phyloP scores from a whole-genome alignment of 192 early-diverging fungal species.

The Umbelopsis sp. region DNA sequence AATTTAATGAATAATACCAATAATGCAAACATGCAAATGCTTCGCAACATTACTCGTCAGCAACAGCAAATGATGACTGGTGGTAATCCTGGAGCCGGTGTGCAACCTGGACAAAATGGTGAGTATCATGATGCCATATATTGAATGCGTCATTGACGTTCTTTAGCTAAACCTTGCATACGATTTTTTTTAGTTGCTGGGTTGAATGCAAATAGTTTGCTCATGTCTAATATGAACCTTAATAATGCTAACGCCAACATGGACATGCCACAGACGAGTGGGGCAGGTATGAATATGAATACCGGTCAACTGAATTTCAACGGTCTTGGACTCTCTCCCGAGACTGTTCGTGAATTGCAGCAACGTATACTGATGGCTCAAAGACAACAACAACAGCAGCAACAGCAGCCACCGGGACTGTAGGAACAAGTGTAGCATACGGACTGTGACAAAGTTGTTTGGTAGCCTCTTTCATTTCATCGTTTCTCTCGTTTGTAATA shows the following conservation, averaged over 20 bases:
- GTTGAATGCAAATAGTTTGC: constrained; percentile 38
- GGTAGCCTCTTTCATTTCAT: too few species aligned
- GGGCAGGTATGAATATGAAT: constrained; percentile 27
- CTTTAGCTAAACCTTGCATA: neutral
- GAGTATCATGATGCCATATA: neutral
- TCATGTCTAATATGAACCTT: constrained; percentile 41
- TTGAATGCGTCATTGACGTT: too few species aligned
- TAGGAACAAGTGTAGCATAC: neutral
- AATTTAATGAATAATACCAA: constrained; percentile 24
- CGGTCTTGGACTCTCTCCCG: constrained; percentile 1
- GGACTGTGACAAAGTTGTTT: too few species aligned
- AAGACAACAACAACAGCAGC: constrained; percentile 27
- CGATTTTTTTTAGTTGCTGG: constrained; percentile 16
- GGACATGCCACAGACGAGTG: constrained; percentile 1
- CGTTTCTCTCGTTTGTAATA: too few species aligned
- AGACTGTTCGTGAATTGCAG: constrained; percentile 26
- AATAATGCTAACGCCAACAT: constrained; percentile 20
- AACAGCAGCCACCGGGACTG: constrained; percentile 34
- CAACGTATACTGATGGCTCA: constrained; percentile 21
- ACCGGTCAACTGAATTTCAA: constrained; percentile 10
- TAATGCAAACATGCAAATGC: constrained; percentile 26
- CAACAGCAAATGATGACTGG: constrained; percentile 31
- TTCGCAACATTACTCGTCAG: constrained; percentile 24
- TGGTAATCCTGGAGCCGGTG: neutral
- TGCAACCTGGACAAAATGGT: constrained; percentile 31